Percentiles rank a stretch among this genome's conserved stretches.
phyloP scores from a whole-genome alignment of 2,329 filamentous ascomycete species.

The Colletotrichum orbiculare region DNA sequence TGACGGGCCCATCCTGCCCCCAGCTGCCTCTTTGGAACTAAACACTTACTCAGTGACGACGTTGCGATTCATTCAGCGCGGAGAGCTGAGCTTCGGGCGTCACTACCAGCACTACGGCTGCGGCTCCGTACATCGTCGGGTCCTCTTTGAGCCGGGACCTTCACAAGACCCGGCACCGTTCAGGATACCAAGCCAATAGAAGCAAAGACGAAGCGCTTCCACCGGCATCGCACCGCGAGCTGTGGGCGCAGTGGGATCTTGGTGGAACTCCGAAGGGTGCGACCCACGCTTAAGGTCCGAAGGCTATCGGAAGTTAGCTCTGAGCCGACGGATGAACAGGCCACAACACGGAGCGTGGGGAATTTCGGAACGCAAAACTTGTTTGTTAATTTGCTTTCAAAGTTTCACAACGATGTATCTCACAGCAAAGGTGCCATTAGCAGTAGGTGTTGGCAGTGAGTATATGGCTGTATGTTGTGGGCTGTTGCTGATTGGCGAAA shows the following conservation, averaged over 20 bases:
- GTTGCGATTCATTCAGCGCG: not conserved
- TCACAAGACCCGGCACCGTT: not conserved
- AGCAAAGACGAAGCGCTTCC: not conserved
- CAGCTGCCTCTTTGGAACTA: slow-evolving; percentile 7
- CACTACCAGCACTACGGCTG: slow-evolving; percentile 1
- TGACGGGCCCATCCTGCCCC: not conserved
- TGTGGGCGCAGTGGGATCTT: not conserved
- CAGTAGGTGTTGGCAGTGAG: too few relatives aligned
- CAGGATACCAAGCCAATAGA: not conserved
- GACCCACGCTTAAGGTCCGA: slow-evolving; percentile 15
- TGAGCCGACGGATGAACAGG: too few relatives aligned
- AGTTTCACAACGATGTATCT: too few relatives aligned
- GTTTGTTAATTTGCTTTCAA: too few relatives aligned
- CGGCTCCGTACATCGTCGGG: slow-evolving; percentile 2
- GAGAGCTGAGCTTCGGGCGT: not conserved
- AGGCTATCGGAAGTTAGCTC: slow-evolving; percentile 10
- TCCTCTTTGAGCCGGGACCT: not conserved
- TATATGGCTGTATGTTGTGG: too few relatives aligned
- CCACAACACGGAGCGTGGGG: too few relatives aligned
- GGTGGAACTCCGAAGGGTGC: not conserved
- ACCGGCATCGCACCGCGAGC: not conserved
- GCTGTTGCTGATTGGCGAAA: too few relatives aligned
- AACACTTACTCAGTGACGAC: slow-evolving; percentile 7
- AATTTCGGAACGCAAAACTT: too few relatives aligned
- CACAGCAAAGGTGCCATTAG: too few relatives aligned